Conservation (phyloP, 169 alveolate species). For the Perkinsus marinus region DNA sequence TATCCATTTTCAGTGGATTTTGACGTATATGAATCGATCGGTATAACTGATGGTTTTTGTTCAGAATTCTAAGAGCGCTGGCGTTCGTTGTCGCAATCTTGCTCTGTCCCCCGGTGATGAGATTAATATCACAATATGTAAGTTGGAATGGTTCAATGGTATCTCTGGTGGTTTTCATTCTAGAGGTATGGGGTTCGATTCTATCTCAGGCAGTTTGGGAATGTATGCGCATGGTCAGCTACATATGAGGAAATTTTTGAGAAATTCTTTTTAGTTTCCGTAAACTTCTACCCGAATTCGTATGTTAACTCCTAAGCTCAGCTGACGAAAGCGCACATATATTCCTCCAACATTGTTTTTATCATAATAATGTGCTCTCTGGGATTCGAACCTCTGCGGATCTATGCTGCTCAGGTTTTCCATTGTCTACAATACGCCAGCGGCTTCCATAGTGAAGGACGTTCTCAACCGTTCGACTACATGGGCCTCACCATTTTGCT, state of each 20-base stretch:
- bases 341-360: too few relatives aligned
- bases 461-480: not conserved
- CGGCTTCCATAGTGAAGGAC: not conserved
- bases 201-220: too few relatives aligned
- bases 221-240: too few relatives aligned
- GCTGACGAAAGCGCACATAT: too few relatives aligned
- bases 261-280: too few relatives aligned
- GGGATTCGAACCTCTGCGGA: not conserved
- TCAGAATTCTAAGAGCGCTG: not conserved
- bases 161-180: too few relatives aligned
- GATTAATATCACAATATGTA: not conserved
- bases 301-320: too few relatives aligned
- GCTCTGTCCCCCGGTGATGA: not conserved
- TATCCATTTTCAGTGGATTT: too few relatives aligned
- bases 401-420: not conserved
- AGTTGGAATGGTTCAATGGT: not conserved
- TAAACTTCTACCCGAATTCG: too few relatives aligned
- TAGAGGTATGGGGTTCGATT: too few relatives aligned
- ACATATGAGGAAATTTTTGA: too few relatives aligned
- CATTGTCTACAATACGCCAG: not conserved
- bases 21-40: too few relatives aligned
- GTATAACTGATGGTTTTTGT: not conserved
- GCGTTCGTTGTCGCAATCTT: not conserved
- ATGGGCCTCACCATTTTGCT: not conserved
- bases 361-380: not conserved